Evolutionary conservation across 2,329 filamentous ascomycete genomes (phyloP).

Genomic region (Aspergillus caelatus): DNA sequence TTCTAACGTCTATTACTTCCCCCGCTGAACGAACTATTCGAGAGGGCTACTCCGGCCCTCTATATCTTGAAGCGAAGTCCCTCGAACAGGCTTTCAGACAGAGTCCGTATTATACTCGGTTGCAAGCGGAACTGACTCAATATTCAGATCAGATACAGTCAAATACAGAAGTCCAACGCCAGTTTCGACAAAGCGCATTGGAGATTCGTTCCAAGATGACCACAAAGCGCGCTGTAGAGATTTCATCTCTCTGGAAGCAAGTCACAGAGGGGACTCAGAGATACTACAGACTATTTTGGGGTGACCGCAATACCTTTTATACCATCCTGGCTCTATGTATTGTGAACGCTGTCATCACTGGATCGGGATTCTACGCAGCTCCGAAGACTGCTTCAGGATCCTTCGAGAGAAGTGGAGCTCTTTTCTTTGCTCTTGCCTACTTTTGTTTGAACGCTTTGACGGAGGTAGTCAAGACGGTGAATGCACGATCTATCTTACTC

Average conservation of each 20-base stretch:
- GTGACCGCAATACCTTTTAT: constrained; percentile 71
- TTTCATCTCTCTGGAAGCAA: constrained; percentile 67
- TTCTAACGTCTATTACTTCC: constrained; percentile 74
- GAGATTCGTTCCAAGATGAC: not conserved
- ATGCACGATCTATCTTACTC: constrained; percentile 11
- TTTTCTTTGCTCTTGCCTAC: constrained; percentile 83
- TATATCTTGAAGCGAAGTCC: constrained; percentile 33
- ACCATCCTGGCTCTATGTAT: constrained; percentile 66
- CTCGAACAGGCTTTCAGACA: constrained; percentile 43
- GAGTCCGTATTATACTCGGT: not conserved
- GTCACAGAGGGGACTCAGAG: constrained; percentile 75
- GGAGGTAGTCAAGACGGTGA: constrained; percentile 47
- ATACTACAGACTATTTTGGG: constrained; percentile 71
- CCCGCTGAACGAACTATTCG: constrained; percentile 60
- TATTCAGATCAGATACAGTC: not conserved
- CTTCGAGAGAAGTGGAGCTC: constrained; percentile 71
- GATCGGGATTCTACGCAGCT: constrained; percentile 78
- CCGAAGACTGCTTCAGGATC: constrained; percentile 66
- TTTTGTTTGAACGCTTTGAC: constrained; percentile 77
- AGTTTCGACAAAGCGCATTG: not conserved
- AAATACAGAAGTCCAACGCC: not conserved
- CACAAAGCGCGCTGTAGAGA: not conserved
- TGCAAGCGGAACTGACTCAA: not conserved
- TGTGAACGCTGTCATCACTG: constrained; percentile 71
- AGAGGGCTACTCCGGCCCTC: constrained; percentile 9